phyloP scores from a whole-genome alignment of 768 basidiomycete species.

The Trametes cinnabarina region DNA sequence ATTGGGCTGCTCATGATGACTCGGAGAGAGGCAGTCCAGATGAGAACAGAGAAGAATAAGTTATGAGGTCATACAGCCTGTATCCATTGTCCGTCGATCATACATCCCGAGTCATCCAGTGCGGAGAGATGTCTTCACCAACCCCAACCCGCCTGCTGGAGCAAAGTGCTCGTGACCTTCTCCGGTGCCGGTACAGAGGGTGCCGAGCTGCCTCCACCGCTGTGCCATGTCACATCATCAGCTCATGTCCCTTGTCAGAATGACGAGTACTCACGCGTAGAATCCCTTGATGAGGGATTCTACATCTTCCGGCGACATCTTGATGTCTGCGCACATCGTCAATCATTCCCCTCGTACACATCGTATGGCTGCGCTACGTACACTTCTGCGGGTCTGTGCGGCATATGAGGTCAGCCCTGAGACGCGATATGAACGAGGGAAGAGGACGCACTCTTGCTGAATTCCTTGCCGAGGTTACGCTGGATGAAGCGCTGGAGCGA shows the following conservation, averaged over 20 bases:
- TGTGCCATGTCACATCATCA: neutral
- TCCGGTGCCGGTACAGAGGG: slow-evolving; percentile 20
- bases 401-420: neutral
- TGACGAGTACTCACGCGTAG: slow-evolving; percentile 35
- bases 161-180: slow-evolving; percentile 25
- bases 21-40: neutral
- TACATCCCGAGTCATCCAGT: too few species aligned
- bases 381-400: slow-evolving; percentile 67
- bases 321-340: slow-evolving; percentile 58
- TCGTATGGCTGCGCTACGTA: slow-evolving; percentile 30
- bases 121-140: slow-evolving; percentile 16
- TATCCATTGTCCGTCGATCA: too few species aligned
- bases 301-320: slow-evolving; percentile 70
- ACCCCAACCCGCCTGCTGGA: slow-evolving; percentile 30
- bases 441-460: slow-evolving; percentile 69
- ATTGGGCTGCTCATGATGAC: slow-evolving; percentile 22
- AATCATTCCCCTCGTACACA: neutral
- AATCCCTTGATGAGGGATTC: slow-evolving; percentile 66
- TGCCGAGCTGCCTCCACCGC: slow-evolving; percentile 13
- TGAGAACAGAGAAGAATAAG: too few species aligned
- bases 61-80: too few species aligned
- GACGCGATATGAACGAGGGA: neutral
- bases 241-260: neutral
- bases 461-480: slow-evolving; percentile 76
- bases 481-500: slow-evolving; percentile 71